Evolutionary conservation across 1,139 yeast genomes (phyloP).

Genomic region (Yamadazyma taylorii): DNA sequence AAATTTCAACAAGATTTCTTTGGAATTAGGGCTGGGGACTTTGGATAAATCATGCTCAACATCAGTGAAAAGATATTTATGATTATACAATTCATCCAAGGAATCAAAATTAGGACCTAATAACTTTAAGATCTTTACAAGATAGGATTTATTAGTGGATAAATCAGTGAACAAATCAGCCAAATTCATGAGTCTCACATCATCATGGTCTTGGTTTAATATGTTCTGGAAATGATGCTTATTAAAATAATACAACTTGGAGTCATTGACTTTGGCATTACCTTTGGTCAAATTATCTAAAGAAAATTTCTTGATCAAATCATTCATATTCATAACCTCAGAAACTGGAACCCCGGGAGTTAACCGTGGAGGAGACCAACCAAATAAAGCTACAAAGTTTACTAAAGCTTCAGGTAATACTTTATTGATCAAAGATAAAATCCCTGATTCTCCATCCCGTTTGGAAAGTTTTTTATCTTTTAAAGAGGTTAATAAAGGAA

Average conservation of each 20-base stretch:
- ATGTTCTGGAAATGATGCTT: conserved; percentile 47
- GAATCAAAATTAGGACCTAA: conserved; percentile 45
- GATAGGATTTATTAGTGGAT: conserved; percentile 20
- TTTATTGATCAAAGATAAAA: conserved; percentile 52
- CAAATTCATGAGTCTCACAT: conserved; percentile 29
- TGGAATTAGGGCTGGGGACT: conserved; percentile 8
- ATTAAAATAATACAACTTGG: conserved; percentile 74
- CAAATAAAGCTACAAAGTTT: conserved; percentile 86
- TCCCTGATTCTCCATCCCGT: conserved; percentile 79
- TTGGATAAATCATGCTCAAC: conserved; percentile 7
- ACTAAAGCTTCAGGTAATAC: conserved; percentile 82
- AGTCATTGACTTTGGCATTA: conserved; percentile 84
- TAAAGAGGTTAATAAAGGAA: conserved; percentile 77
- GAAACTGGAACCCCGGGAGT: conserved; percentile 48
- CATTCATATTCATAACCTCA: conserved; percentile 60
- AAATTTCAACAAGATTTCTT: conserved; percentile 7
- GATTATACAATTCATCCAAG: conserved; percentile 49
- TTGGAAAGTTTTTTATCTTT: conserved; percentile 83
- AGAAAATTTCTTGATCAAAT: conserved; percentile 51
- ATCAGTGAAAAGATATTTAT: conserved; percentile 49
- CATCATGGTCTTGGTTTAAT: conserved; percentile 28
- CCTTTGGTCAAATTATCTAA: conserved; percentile 82
- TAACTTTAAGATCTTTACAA: conserved; percentile 25
- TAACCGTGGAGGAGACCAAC: conserved; percentile 84
- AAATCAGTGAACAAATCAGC: conserved; percentile 21